Conservation (phyloP, 2,329 filamentous ascomycete genomes). For the Fusarium duplospermum region DNA sequence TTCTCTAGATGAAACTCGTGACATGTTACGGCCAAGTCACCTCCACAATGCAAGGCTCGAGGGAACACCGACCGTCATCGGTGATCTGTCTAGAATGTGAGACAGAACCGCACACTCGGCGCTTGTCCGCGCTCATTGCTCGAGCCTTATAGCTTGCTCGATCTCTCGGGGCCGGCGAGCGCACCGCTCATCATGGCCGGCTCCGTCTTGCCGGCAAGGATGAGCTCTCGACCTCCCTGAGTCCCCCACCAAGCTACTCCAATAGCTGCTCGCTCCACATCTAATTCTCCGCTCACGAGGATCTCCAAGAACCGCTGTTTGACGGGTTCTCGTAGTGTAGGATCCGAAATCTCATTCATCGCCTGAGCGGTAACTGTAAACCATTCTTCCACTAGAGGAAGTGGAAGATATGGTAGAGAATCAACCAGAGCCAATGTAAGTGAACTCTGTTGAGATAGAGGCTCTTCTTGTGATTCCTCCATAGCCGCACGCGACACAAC, state of each 20-base stretch:
- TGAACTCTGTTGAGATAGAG: slow-evolving; percentile 81
- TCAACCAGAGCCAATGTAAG: slow-evolving; percentile 83
- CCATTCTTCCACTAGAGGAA: slow-evolving; percentile 82
- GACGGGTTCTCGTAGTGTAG: slow-evolving; percentile 70
- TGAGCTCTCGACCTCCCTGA: slow-evolving; percentile 64
- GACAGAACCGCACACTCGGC: neutral
- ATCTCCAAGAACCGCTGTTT: slow-evolving; percentile 83
- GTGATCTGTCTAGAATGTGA: neutral
- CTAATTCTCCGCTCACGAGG: slow-evolving; percentile 85
- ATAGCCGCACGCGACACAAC: slow-evolving; percentile 48
- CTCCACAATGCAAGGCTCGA: neutral
- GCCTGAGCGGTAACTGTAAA: slow-evolving; percentile 77
- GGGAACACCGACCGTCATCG: neutral
- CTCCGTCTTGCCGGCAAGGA: slow-evolving; percentile 49
- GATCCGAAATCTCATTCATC: slow-evolving; percentile 72
- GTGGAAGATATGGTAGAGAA: slow-evolving; percentile 77
- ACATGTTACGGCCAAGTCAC: neutral
- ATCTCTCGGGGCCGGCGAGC: slow-evolving; percentile 49
- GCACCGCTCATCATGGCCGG: slow-evolving; percentile 67
- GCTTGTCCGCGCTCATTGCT: neutral
- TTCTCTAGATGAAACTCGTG: slow-evolving; percentile 8
- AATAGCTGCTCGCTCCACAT: slow-evolving; percentile 82
- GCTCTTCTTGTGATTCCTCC: slow-evolving; percentile 44
- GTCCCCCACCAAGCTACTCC: slow-evolving; percentile 89
- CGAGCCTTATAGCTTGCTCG: slow-evolving; percentile 51